Evolutionary conservation across 1,284 basidiomycete genomes (phyloP).

Genomic region (Ganoderma lucidum): DNA sequence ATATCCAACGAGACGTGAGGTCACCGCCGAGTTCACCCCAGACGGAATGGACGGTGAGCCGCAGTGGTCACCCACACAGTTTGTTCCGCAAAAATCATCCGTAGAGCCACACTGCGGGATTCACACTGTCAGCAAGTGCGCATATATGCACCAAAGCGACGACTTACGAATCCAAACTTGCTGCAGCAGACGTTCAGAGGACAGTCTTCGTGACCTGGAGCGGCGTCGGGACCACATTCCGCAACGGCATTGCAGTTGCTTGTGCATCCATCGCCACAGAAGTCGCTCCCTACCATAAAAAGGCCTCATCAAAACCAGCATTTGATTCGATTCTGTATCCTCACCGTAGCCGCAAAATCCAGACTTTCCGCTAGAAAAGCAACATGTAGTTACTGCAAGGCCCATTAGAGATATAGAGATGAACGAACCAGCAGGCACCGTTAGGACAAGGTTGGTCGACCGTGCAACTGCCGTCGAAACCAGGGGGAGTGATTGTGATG

Average conservation of each 20-base stretch:
- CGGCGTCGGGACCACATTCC: constrained; percentile 27
- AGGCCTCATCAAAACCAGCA: not conserved
- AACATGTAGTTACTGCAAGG: not conserved
- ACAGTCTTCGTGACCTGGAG: constrained; percentile 24
- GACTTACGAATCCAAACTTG: constrained; percentile 17
- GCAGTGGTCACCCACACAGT: not conserved
- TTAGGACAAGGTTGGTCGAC: not conserved
- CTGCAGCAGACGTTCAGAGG: constrained; percentile 33
- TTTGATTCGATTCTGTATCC: not conserved
- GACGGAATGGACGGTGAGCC: not conserved
- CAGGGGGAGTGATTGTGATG: constrained; percentile 18
- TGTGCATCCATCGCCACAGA: constrained; percentile 21
- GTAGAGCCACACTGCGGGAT: not conserved
- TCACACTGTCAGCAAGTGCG: not conserved
- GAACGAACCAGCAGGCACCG: not conserved
- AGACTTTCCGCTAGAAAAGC: not conserved
- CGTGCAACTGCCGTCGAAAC: constrained; percentile 19
- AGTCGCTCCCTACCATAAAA: constrained; percentile 17
- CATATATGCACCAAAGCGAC: not conserved
- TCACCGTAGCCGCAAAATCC: not conserved
- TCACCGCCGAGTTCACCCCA: not conserved
- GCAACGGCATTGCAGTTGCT: constrained; percentile 26
- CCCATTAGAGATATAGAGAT: not conserved
- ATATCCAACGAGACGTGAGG: not conserved
- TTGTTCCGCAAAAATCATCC: not conserved